These are phyloP conservation scores for Agroathelia rolfsii DNA, from an alignment of 1,284 basidiomycete genomes.

Conservation along the genomic window DNA sequence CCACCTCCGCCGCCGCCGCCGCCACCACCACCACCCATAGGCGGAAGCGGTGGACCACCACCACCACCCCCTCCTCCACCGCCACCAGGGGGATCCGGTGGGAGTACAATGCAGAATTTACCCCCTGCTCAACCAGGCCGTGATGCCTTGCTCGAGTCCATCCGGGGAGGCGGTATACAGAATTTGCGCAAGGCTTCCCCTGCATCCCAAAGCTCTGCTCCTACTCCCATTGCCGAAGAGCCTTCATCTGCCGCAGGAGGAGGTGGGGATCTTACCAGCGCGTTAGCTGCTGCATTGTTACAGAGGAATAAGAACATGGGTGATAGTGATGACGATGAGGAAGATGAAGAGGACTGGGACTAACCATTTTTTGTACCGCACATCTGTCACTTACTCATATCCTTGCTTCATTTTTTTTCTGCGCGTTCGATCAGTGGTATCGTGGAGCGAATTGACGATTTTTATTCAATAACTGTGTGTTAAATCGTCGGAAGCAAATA, in stretches of 20 bases:
- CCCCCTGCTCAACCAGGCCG: slow-evolving; percentile 37
- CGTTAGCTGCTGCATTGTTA: slow-evolving; percentile 55
- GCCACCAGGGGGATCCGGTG: too few relatives aligned
- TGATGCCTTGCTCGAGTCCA: slow-evolving; percentile 52
- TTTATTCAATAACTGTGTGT: too few relatives aligned
- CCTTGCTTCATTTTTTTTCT: too few relatives aligned
- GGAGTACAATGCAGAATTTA: too few relatives aligned
- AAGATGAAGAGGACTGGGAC: slow-evolving; percentile 86
- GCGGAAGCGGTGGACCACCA: slow-evolving; percentile 17
- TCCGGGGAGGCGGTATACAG: slow-evolving; percentile 63
- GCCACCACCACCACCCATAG: slow-evolving; percentile 12
- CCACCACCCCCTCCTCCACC: slow-evolving; percentile 26
- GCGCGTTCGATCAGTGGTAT: too few relatives aligned
- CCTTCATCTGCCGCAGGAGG: slow-evolving; percentile 31
- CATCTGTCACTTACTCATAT: too few relatives aligned
- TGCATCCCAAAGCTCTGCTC: slow-evolving; percentile 22
- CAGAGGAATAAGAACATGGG: slow-evolving; percentile 86
- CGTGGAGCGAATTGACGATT: too few relatives aligned
- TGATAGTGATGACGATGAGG: slow-evolving; percentile 83
- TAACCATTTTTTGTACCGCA: slow-evolving; percentile 23
- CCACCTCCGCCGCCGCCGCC: slow-evolving; percentile 14
- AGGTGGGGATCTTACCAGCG: slow-evolving; percentile 51
- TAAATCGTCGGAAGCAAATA: too few relatives aligned
- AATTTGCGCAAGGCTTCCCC: slow-evolving; percentile 59
- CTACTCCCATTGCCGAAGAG: slow-evolving; percentile 24